Conservation (phyloP, 2,329 filamentous ascomycete species). For the Blumeria graminis region DNA sequence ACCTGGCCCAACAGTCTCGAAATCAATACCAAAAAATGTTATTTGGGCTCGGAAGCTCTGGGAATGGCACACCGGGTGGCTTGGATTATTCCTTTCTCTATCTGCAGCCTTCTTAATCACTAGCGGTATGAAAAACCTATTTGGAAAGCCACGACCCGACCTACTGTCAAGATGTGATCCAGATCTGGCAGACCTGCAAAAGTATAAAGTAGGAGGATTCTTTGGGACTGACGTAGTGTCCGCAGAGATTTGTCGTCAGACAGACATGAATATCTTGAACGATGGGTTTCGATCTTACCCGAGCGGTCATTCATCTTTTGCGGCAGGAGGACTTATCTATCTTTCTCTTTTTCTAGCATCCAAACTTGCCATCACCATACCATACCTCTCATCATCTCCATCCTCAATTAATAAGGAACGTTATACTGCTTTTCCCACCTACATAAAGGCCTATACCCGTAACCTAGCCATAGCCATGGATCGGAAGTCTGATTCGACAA, state of each 20-base stretch:
- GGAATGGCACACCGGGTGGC: slow-evolving; percentile 71
- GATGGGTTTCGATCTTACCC: slow-evolving; percentile 76
- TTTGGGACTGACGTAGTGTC: slow-evolving; percentile 34
- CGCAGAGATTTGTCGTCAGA: slow-evolving; percentile 50
- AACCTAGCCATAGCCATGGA: neutral
- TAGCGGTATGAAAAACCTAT: slow-evolving; percentile 57
- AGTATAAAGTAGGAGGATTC: slow-evolving; percentile 39
- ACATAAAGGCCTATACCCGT: slow-evolving; percentile 17
- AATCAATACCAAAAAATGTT: slow-evolving; percentile 34
- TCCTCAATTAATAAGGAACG: slow-evolving; percentile 23
- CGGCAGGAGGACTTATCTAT: slow-evolving; percentile 62
- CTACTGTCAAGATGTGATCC: slow-evolving; percentile 49
- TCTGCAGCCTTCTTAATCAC: slow-evolving; percentile 58
- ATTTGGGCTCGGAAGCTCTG: slow-evolving; percentile 68
- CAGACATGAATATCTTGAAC: slow-evolving; percentile 33
- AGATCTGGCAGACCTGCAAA: slow-evolving; percentile 35
- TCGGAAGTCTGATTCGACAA: neutral
- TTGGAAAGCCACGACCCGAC: slow-evolving; percentile 40
- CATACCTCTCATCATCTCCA: slow-evolving; percentile 32
- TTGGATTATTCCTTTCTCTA: slow-evolving; percentile 53
- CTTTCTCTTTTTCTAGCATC: slow-evolving; percentile 68
- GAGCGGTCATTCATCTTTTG: slow-evolving; percentile 50
- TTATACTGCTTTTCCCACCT: slow-evolving; percentile 53
- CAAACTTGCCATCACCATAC: slow-evolving; percentile 53
- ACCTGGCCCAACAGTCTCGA: slow-evolving; percentile 43